phyloP scores from a whole-genome alignment of 148 eudicot species.

The Fagopyrum tataricum region DNA sequence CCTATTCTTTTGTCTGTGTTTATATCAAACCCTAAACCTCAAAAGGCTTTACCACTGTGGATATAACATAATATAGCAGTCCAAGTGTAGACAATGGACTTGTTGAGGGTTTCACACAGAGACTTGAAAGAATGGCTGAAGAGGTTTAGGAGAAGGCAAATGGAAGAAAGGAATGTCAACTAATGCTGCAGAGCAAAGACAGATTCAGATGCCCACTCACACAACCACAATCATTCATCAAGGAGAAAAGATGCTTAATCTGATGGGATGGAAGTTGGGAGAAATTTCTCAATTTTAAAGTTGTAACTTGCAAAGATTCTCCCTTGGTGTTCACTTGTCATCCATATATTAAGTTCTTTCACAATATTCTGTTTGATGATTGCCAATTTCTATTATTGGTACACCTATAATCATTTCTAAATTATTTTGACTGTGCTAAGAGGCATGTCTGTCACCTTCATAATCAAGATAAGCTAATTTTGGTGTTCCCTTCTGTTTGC shows the following conservation, averaged over 20 bases:
- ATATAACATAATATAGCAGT: too few relatives aligned
- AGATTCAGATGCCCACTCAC: conserved; percentile 7
- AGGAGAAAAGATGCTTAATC: conserved; percentile 3
- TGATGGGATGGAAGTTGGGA: background rate
- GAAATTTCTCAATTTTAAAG: background rate
- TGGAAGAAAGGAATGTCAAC: background rate
- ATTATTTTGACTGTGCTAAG: too few relatives aligned
- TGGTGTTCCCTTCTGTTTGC: too few relatives aligned
- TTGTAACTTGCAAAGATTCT: background rate
- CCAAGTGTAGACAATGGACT: too few relatives aligned
- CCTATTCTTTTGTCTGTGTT: too few relatives aligned
- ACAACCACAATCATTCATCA: background rate
- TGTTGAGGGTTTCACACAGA: background rate
- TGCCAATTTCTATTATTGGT: background rate
- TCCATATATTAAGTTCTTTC: background rate
- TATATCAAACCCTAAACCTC: too few relatives aligned
- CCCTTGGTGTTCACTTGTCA: conserved; percentile 7
- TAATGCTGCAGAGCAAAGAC: background rate
- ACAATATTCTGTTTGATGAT: background rate
- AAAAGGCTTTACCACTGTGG: too few relatives aligned
- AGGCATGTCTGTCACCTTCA: too few relatives aligned
- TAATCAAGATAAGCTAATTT: too few relatives aligned
- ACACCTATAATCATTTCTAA: background rate
- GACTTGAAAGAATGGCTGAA: conserved; percentile 4
- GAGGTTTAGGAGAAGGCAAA: background rate